Evolutionary conservation across 1,139 yeast genomes (phyloP).

Genomic region (Suhomyces coccinellae): DNA sequence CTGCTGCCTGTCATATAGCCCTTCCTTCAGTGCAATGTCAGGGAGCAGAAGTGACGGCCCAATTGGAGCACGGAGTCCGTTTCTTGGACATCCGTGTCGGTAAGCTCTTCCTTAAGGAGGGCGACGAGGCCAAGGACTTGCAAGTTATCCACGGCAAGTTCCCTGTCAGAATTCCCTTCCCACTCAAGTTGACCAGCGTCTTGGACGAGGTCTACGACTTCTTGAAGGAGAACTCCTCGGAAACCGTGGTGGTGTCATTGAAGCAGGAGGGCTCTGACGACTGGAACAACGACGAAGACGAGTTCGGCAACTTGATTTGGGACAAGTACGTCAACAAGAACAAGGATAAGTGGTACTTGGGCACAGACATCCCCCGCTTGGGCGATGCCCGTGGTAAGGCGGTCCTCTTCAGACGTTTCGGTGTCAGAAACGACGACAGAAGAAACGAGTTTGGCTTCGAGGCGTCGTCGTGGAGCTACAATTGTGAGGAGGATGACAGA

Average conservation of each 20-base stretch:
- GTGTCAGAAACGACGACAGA: conserved; percentile 50
- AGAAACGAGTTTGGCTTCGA: conserved; percentile 59
- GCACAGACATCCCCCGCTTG: conserved; percentile 54
- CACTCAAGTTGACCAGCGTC: conserved; percentile 49
- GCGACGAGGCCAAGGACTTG: conserved; percentile 52
- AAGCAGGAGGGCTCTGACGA: conserved; percentile 73
- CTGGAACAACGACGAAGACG: conserved; percentile 64
- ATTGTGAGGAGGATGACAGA: conserved; percentile 64
- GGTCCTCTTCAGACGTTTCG: conserved; percentile 69
- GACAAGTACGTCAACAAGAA: conserved; percentile 53
- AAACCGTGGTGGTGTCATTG: conserved; percentile 65
- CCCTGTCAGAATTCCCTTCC: conserved; percentile 65
- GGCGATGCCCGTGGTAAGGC: conserved; percentile 69
- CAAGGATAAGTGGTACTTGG: conserved; percentile 63
- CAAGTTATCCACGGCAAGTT: conserved; percentile 76
- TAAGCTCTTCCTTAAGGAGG: conserved; percentile 52
- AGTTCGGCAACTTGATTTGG: conserved; percentile 66
- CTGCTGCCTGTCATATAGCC: conserved; percentile 74
- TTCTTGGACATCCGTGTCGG: conserved; percentile 72
- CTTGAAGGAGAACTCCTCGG: conserved; percentile 52
- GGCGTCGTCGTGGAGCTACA: conserved; percentile 68
- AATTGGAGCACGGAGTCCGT: conserved; percentile 70
- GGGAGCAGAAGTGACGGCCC: conserved; percentile 58
- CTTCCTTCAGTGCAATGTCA: conserved; percentile 82
- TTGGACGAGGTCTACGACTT: conserved; percentile 62